Conservation (phyloP, 805 yeast species). For the Candida ulmi region DNA sequence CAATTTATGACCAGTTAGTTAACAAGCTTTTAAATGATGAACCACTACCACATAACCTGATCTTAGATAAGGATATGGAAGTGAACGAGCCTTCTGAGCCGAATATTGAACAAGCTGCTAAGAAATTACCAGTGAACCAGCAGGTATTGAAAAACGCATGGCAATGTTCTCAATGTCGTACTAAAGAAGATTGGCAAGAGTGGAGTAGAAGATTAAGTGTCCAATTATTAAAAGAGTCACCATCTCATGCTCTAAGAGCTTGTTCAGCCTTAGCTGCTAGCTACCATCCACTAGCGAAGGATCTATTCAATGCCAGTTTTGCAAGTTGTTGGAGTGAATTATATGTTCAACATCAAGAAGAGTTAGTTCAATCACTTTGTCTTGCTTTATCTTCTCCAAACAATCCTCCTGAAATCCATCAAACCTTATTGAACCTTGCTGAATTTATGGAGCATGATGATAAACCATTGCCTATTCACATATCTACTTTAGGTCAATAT, state of each 20-base stretch:
- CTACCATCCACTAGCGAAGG: conserved; percentile 83
- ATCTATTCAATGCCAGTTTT: conserved; percentile 89
- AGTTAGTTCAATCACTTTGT: conserved; percentile 77
- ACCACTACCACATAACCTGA: conserved; percentile 73
- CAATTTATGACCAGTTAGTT: conserved; percentile 76
- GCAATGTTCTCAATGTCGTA: conserved; percentile 86
- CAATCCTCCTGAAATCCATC: conserved; percentile 94
- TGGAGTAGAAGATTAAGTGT: conserved; percentile 88
- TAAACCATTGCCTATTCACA: conserved; percentile 85
- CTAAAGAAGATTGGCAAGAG: conserved; percentile 96
- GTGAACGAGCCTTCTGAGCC: conserved; percentile 34
- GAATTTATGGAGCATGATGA: conserved; percentile 98
- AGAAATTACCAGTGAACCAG: conserved; percentile 69
- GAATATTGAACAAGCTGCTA: conserved; percentile 55
- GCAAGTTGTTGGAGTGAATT: conserved; percentile 94
- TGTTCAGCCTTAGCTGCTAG: conserved; percentile 87
- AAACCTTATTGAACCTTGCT: conserved; percentile 79
- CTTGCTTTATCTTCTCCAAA: conserved; percentile 85
- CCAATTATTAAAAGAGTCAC: conserved; percentile 84
- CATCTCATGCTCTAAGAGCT: conserved; percentile 90
- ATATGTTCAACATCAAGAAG: conserved; percentile 84
- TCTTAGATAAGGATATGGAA: conserved; percentile 56
- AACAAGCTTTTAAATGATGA: conserved; percentile 76
- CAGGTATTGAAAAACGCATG: conserved; percentile 70
- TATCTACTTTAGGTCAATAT: conserved; percentile 84